Percentiles rank a stretch among this genome's conserved stretches.
These are phyloP conservation scores for Neonectria hederae DNA, from an alignment of 2,329 filamentous ascomycete species.

Conservation along the genomic window DNA sequence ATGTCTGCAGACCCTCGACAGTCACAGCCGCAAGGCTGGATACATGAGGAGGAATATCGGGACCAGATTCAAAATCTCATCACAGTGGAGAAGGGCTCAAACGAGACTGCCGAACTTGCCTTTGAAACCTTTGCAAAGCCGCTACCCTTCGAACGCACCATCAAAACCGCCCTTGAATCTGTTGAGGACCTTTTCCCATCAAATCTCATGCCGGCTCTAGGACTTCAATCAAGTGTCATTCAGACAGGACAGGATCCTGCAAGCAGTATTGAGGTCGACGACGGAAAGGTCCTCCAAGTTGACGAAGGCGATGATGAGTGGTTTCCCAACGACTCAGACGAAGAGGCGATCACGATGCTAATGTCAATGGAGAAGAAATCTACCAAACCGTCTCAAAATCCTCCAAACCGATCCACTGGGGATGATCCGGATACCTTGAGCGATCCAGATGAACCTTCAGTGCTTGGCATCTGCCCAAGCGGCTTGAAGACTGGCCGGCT, in stretches of 20 bases:
- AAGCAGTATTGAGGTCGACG: constrained; percentile 70
- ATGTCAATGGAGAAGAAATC: constrained; percentile 27
- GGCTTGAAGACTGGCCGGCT: constrained; percentile 51
- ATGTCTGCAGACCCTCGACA: constrained; percentile 87
- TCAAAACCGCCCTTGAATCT: constrained; percentile 84
- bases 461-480: constrained; percentile 54
- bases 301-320: constrained; percentile 59
- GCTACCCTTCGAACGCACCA: constrained; percentile 60
- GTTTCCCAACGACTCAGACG: constrained; percentile 64
- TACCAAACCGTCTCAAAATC: constrained; percentile 4
- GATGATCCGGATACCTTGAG: constrained; percentile 12
- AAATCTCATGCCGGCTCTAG: constrained; percentile 63
- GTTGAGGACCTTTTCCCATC: constrained; percentile 86
- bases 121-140: constrained; percentile 74
- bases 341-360: constrained; percentile 52
- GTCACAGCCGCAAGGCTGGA: constrained; percentile 81
- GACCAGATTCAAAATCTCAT: constrained; percentile 72
- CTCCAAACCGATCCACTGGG: not conserved
- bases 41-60: constrained; percentile 87
- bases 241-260: constrained; percentile 44
- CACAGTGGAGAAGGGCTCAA: constrained; percentile 65
- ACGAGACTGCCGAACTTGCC: constrained; percentile 52
- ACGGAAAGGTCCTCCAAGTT: constrained; percentile 61
- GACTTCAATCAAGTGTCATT: constrained; percentile 45
- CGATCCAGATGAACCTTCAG: constrained; percentile 36